Base-by-base conservation (phyloP, 257 asterid genomes). In the Penstemon eatonii region DNA sequence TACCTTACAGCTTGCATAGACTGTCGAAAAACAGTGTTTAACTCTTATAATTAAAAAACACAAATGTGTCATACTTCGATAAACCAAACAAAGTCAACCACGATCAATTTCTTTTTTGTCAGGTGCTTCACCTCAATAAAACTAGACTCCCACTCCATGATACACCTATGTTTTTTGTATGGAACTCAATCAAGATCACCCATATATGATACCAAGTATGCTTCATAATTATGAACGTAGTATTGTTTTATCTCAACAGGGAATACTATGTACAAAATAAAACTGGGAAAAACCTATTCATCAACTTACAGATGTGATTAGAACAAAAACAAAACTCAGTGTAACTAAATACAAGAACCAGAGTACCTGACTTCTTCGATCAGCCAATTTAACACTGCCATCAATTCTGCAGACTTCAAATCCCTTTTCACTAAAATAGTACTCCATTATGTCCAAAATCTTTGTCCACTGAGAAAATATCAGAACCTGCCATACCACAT, bases 401-500 rank as follows among this genome's bases (percentile, higher is more conserved):
- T 94, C 99, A 79, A 94, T 89, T 76, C 96, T 84, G 79, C 99
- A 94, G 50, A 94, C 96, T 66, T 82, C 82, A 13, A 86, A 65
- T 42, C 90, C 95, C 66, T 73, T 91, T 83, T 91, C 98, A 77
- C 92, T 85, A 72, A 91, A 89, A 75, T 94, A 94, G 81, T 94
- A 91, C 47, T 94, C 96, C 84, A 94, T 94, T 67, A 94, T 84
- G 84, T 94, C 96, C 87, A 94, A 73, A 64, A 94, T 78, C 82
- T 86, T 89, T 71, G 98, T 89, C 99, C 99, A 94, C 66, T 94
- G 99, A 60, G 99, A 91, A 85, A 94, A 94, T 63, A 94, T 86
- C 87, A 94, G 77, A 63, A 94, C 98, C 99, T 93, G 83, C 62
- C 39, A 73, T 54, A 60, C 58, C 68, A 76, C 62, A 72, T 25